phyloP scores from a whole-genome alignment of 78 protist species.

The Dictyostelium firmibasis region DNA sequence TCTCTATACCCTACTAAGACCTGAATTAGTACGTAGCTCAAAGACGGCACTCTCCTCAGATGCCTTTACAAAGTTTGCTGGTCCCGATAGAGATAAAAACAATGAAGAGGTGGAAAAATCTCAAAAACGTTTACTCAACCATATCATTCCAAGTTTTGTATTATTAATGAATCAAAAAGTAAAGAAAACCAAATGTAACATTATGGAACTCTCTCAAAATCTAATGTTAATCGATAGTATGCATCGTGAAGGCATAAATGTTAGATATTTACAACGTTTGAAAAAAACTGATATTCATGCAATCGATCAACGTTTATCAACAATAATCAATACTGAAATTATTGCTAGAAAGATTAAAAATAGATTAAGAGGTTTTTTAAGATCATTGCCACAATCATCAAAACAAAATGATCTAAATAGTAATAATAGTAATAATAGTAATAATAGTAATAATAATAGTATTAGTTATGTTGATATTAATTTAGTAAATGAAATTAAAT shows the following conservation, averaged over 20 bases:
- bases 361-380: constrained; percentile 27
- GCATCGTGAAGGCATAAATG: constrained; percentile 81
- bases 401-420: neutral
- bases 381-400: neutral
- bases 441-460: neutral
- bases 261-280: constrained; percentile 41
- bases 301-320: constrained; percentile 45
- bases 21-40: constrained; percentile 46
- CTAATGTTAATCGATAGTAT: constrained; percentile 54
- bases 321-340: constrained; percentile 72
- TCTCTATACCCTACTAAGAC: constrained; percentile 70
- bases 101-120: constrained; percentile 76
- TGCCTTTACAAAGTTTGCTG: constrained; percentile 77
- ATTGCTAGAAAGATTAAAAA: constrained; percentile 60
- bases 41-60: constrained; percentile 61
- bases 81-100: constrained; percentile 49
- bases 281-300: constrained; percentile 45
- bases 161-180: constrained; percentile 43
- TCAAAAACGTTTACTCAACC: constrained; percentile 49
- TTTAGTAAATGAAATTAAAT: neutral
- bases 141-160: constrained; percentile 59
- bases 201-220: constrained; percentile 33
- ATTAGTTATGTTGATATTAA: neutral
- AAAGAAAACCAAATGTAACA: neutral
- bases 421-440: neutral